Base-by-base conservation (phyloP, 345 rosid genomes). In the Salix caprea region DNA sequence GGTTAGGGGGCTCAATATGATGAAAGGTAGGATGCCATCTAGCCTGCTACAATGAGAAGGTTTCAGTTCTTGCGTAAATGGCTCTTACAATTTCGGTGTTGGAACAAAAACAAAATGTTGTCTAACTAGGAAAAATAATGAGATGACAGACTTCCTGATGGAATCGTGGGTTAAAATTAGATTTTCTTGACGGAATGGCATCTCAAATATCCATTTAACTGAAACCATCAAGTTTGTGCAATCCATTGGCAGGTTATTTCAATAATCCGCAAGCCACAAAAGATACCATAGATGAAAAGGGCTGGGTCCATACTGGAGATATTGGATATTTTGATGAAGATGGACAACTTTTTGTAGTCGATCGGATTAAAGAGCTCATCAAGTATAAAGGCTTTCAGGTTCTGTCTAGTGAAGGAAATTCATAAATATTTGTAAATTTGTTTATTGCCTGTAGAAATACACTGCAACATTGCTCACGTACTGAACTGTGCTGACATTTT, bases 301-400 rank as follows among this genome's bases (percentile, higher is more conserved):
- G 98, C 65, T 96, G 97, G 98, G 88, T 96, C 1, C 97, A 88
- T 78, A 96, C 98, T 0, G 97, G 99, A 72, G 98, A 96, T 86
- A 93, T 96, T 66, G 99, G 99, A 40, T 93, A 88, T 71, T 87
- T 96, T 75, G 88, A 94, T 48, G 98, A 84, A 8, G 89, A 89
- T 14, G 99, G 98, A 30, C 84, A 50, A 54, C 81, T 96, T 21
- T 92, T 23, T 68, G 92, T 96, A 37, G 97, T 91, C 67, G 99
- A 96, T 72, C 82, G 98, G 69, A 84, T 94, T 79, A 96, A 96
- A 86, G 98, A 91, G 85, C 96, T 94, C 72, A 94, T 96, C 77
- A 96, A 96, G 80, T 92, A 82, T 82, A 92, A 94, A 85, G 99
- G 97, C 52, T 94, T 86, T 78, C 99, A 96, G 94, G 98, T 96